Evolutionary conservation across 2,329 filamentous ascomycete genomes (phyloP), one percentile per base, ranked within the genome.

Genomic region (Cucurbitaria berberidis): DNA sequence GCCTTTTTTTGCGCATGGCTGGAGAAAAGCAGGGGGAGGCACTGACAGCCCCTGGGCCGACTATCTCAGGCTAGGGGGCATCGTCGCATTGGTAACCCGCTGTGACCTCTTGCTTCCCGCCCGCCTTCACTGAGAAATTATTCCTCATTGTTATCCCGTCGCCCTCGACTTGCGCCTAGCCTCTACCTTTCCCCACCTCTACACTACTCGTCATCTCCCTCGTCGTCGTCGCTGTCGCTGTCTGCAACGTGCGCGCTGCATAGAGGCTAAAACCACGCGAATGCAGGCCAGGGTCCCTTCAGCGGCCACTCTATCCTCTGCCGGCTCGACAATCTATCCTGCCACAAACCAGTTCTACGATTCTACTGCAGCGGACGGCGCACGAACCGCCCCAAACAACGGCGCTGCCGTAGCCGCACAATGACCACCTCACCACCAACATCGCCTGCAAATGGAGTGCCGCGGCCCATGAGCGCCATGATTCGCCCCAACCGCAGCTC

Each of bases 401-500:
- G 63, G 63, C 63, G 54, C 55, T 51, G 64, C 63, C 64, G 59
- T 62, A 43, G 64, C 64, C 66, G 58, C 60, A 58, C 57, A 46
- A 75, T 75, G 72, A 70, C 72, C 11, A 51, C 59, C 48, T 74
- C 74, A 48, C 74, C 74, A 45, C 74, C 74, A 29, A 69, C 62
- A 42, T 76, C 74, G 54, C 74, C 74, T 48, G 66, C 72, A 36
- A 66, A 29, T 84, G 86, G 75, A 85, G 91, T 63, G 2, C 43
- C 58, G 41, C 51, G 60, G 75, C 91, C 92, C 48, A 81, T 91
- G 82, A 96, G 90, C 80, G 88, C 86, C 73, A 87, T 96, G 81
- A 85, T 92, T 69, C 87, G 89, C 68, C 84, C 90, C 40, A 82
- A 89, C 38, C 83, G 91, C 74, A 95, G 90, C 73, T 90, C 83